phyloP scores from a whole-genome alignment of 2,329 filamentous ascomycete species.

The Fusarium albidum region DNA sequence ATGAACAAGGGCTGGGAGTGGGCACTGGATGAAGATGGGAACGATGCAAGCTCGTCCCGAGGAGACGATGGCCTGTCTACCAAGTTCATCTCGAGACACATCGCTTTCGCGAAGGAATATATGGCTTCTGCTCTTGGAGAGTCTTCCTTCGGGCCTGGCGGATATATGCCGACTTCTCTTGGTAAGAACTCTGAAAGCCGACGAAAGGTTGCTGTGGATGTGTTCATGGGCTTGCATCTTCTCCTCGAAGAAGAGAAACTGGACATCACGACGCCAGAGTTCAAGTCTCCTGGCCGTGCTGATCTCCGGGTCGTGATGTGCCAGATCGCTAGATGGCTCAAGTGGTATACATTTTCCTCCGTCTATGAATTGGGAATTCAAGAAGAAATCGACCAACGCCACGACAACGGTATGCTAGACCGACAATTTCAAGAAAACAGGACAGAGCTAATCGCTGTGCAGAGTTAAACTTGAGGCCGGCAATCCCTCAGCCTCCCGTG shows the following conservation, averaged over 20 bases:
- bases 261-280: slow-evolving; percentile 62
- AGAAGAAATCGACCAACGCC: slow-evolving; percentile 50
- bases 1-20: slow-evolving; percentile 74
- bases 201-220: slow-evolving; percentile 68
- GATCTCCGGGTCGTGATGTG: slow-evolving; percentile 77
- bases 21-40: slow-evolving; percentile 66
- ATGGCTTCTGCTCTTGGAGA: slow-evolving; percentile 66
- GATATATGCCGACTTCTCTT: slow-evolving; percentile 71
- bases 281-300: slow-evolving; percentile 52
- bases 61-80: slow-evolving; percentile 35
- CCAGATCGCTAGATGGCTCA: slow-evolving; percentile 84
- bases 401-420: slow-evolving; percentile 50
- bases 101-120: slow-evolving; percentile 71
- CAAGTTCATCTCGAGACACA: slow-evolving; percentile 60
- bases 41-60: slow-evolving; percentile 41
- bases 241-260: slow-evolving; percentile 91
- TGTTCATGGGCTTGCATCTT: slow-evolving; percentile 82
- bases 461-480: slow-evolving; percentile 45
- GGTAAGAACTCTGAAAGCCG: slow-evolving; percentile 63
- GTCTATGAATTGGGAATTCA: slow-evolving; percentile 64
- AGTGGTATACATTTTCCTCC: slow-evolving; percentile 65
- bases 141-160: slow-evolving; percentile 58
- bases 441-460: slow-evolving; percentile 16
- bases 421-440: neutral
- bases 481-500: slow-evolving; percentile 45